phyloP scores from a whole-genome alignment of 2,329 filamentous ascomycete species.

The Incumbomyces lentus region DNA sequence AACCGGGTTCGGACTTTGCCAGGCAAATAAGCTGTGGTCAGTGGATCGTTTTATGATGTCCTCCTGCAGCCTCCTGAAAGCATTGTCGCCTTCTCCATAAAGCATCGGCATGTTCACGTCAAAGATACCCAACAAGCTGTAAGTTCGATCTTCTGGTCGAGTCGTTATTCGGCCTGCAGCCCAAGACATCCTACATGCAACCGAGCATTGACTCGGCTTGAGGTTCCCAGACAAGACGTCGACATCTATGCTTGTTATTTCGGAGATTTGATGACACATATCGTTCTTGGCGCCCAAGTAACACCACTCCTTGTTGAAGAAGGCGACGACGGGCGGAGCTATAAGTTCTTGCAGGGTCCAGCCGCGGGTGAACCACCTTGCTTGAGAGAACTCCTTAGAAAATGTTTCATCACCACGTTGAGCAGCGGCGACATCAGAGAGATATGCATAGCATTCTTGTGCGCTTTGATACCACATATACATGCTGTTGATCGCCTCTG shows the following conservation, averaged over 20 bases:
- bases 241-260: conserved; percentile 20
- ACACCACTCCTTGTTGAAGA: conserved; percentile 20
- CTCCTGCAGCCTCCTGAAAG: conserved; percentile 21
- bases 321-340: conserved; percentile 17
- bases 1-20: no score
- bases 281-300: conserved; percentile 21
- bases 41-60: conserved; percentile 13
- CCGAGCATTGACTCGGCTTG: conserved; percentile 13
- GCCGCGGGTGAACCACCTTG: background rate
- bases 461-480: conserved; percentile 17
- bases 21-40: background rate
- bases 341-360: conserved; percentile 14
- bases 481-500: conserved; percentile 20
- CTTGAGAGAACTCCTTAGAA: background rate
- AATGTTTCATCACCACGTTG: conserved; percentile 10
- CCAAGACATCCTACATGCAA: conserved; percentile 21
- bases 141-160: conserved; percentile 23
- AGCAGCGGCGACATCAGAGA: conserved; percentile 11
- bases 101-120: conserved; percentile 23
- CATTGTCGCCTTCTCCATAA: conserved; percentile 24
- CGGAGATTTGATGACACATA: conserved; percentile 18
- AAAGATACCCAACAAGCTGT: conserved; percentile 23
- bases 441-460: conserved; percentile 15
- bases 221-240: conserved; percentile 12
- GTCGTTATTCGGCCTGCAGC: conserved; percentile 14